Percentiles rank a stretch among this genome's conserved stretches.
phyloP scores from a whole-genome alignment of 2,329 filamentous ascomycete genomes.

The Aureobasidium sp. region DNA sequence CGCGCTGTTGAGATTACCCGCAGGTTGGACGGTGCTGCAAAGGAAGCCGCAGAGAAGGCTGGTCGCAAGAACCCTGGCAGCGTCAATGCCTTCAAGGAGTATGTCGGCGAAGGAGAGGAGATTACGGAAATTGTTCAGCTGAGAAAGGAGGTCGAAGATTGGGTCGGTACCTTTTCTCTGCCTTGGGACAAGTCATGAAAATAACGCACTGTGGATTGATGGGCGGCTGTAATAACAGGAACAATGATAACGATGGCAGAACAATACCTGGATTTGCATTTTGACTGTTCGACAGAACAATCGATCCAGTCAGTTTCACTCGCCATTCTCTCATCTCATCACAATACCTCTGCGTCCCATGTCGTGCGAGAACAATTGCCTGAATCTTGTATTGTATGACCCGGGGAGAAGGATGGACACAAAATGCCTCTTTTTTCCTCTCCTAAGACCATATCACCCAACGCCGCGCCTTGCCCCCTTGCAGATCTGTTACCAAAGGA shows the following conservation, averaged over 20 bases:
- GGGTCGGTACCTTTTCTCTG: conserved; percentile 67
- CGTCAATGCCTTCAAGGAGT: conserved; percentile 61
- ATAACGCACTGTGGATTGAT: neutral
- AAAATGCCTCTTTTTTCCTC: conserved; percentile 6
- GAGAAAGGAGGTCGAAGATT: conserved; percentile 67
- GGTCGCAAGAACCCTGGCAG: conserved; percentile 59
- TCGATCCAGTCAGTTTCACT: neutral
- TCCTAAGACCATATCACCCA: neutral
- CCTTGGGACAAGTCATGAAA: conserved; percentile 50
- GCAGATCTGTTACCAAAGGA: conserved; percentile 9
- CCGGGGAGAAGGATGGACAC: neutral
- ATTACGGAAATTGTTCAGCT: conserved; percentile 67
- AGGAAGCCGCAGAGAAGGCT: conserved; percentile 60
- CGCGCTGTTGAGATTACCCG: conserved; percentile 66
- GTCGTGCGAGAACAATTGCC: neutral
- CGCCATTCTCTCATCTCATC: neutral
- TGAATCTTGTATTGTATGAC: neutral
- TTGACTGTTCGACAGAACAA: neutral
- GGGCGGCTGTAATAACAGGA: conserved; percentile 8
- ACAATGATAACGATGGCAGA: conserved; percentile 9
- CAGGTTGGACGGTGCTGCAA: conserved; percentile 65
- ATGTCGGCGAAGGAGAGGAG: conserved; percentile 60
- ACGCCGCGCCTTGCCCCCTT: neutral
- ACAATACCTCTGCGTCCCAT: neutral
- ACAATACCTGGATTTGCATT: neutral